Evolutionary conservation across 2,329 filamentous ascomycete species (phyloP), one percentile per base, ranked within the genome.

Genomic region (Tricladium varicosporioides): DNA sequence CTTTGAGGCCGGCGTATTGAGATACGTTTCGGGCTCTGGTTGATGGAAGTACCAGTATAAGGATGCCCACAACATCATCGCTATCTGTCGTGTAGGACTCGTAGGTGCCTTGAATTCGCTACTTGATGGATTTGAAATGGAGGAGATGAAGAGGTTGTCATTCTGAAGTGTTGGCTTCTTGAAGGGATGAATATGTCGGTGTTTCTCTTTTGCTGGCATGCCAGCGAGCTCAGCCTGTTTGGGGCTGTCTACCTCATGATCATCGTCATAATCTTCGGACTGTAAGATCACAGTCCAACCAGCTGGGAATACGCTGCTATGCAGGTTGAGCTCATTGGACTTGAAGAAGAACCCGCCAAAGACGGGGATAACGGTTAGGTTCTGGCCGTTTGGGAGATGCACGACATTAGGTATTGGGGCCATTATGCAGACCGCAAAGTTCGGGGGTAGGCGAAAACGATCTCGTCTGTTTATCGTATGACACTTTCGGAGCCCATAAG

Each of bases 11-110:
- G 83, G 76, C 5, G 83, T 89, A 15, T 79, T 78, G 33, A 94
- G 69, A 50, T 83, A 80, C 0, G 82, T 78, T 18, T 81, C 78
- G 0, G 93, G 93, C 65, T 87, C 81, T 1, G 85, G 81, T 72
- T 96, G 91, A 74, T 97, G 92, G 67, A 97, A 97, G 77, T 97
- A 97, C 93, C 93, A 97, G 77, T 91, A 96, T 44, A 97, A 78
- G 1, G 91, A 92, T 33, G 92, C 85, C 90, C 91, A 97, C 5
- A 97, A 80, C 88, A 97, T 96, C 90, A 97, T 92, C 63, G 93
- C 93, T 59, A 96, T 90, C 74, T 96, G 90, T 46, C 92, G 81
- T 0, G 91, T 94, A 0, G 91, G 91, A 60, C 91, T 96, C 13
- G 80, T 85, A 1, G 88, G 83, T 1, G 91, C 85, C 69, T 89